A percentile compares a stretch with the other conserved stretches of the same genome.
These are phyloP conservation scores for Colletotrichum euphorbiae DNA, from an alignment of 2,329 filamentous ascomycete genomes.

Conservation along the genomic window DNA sequence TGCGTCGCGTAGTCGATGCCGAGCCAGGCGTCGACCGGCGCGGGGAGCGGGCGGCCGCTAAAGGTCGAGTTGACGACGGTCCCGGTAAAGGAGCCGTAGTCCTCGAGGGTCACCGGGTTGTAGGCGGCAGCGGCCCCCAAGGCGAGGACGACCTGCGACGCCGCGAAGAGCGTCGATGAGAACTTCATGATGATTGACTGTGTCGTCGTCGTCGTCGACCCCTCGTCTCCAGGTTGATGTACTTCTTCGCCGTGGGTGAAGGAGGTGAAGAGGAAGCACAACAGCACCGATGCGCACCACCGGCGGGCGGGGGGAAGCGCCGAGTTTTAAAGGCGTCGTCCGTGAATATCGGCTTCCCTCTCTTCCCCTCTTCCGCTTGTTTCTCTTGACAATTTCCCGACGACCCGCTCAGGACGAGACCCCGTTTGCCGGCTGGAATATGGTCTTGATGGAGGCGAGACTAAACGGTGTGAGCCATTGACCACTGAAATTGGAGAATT, in stretches of 20 bases:
- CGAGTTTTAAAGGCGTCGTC: constrained; percentile 24
- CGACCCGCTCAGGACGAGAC: constrained; percentile 24
- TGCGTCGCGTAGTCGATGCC: constrained; percentile 59
- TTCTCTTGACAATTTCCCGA: constrained; percentile 12
- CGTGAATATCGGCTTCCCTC: background rate
- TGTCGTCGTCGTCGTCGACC: background rate
- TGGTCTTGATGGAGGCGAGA: background rate
- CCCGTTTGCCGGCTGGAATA: background rate
- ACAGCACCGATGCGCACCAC: background rate
- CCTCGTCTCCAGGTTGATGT: constrained; percentile 13
- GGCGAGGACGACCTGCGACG: constrained; percentile 24
- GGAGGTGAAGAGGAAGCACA: constrained; percentile 17
- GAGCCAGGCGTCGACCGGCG: constrained; percentile 59
- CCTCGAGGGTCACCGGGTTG: constrained; percentile 47
- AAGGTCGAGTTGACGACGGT: constrained; percentile 51
- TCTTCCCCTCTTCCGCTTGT: background rate
- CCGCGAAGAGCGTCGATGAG: constrained; percentile 27
- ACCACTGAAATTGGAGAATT: background rate
- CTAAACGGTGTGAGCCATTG: constrained; percentile 2
- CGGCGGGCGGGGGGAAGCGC: constrained; percentile 11
- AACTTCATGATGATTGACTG: constrained; percentile 22
- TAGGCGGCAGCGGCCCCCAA: constrained; percentile 22
- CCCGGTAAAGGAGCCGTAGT: constrained; percentile 55
- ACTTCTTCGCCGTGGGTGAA: constrained; percentile 17
- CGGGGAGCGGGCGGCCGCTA: constrained; percentile 47